A percentile compares a stretch with the other conserved stretches of the same genome.
Evolutionary conservation across 306 rosid species (phyloP).

Genomic region (Vicia sativa): DNA sequence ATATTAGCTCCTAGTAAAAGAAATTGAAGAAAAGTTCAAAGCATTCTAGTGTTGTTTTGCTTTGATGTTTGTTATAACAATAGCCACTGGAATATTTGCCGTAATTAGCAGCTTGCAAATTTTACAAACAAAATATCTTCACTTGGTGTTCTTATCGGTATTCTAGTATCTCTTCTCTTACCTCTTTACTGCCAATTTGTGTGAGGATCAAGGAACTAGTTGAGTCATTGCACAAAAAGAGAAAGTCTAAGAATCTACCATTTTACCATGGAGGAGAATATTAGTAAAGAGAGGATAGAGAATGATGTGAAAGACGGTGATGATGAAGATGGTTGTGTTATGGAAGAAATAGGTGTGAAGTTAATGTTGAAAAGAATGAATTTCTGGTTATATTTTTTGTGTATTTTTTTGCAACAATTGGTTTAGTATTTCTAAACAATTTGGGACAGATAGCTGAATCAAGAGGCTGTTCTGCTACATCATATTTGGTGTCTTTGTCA

Average conservation of each 20-base stretch:
- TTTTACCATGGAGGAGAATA: slow-evolving; percentile 53
- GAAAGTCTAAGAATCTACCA: slow-evolving; percentile 50
- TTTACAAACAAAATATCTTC: slow-evolving; percentile 44
- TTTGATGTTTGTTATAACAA: slow-evolving; percentile 62
- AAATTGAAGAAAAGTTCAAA: slow-evolving; percentile 33
- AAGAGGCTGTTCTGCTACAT: slow-evolving; percentile 55
- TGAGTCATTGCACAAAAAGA: slow-evolving; percentile 36
- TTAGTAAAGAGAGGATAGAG: slow-evolving; percentile 32
- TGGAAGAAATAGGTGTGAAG: slow-evolving; percentile 83
- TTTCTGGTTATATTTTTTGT: slow-evolving; percentile 81
- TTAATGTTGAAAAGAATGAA: slow-evolving; percentile 68
- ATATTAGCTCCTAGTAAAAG: slow-evolving; percentile 50
- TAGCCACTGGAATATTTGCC: slow-evolving; percentile 70
- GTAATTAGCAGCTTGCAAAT: slow-evolving; percentile 61
- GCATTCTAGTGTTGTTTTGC: slow-evolving; percentile 50
- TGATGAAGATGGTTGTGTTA: slow-evolving; percentile 23
- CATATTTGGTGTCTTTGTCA: slow-evolving; percentile 78
- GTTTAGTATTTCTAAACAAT: slow-evolving; percentile 81
- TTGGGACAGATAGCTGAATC: slow-evolving; percentile 95
- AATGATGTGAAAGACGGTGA: slow-evolving; percentile 19
- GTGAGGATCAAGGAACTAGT: slow-evolving; percentile 44
- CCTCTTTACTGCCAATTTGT: slow-evolving; percentile 55
- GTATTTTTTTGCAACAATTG: slow-evolving; percentile 74
- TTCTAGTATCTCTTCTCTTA: slow-evolving; percentile 53
- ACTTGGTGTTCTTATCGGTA: slow-evolving; percentile 45